Evolutionary conservation across 169 alveolate genomes (phyloP).

Genomic region (Pseudocohnilembus persalinus): DNA sequence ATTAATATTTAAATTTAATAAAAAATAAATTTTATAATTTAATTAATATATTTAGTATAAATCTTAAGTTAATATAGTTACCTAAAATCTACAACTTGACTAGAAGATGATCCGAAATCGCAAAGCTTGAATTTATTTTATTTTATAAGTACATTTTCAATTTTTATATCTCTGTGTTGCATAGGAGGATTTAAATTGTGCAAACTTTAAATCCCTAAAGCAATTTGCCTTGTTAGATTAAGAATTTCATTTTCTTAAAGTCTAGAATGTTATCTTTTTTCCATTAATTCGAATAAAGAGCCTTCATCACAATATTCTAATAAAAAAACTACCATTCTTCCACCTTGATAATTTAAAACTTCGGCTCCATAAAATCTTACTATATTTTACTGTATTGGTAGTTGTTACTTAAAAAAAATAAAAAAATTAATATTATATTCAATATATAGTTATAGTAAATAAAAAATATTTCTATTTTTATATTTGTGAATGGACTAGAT

Average conservation of each 20-base stretch:
- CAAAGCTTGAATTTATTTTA: constrained; percentile 83
- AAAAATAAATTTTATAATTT: too few relatives aligned
- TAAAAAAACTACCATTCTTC: constrained; percentile 56
- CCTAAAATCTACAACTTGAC: constrained; percentile 45
- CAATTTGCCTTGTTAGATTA: constrained; percentile 37
- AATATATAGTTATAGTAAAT: neutral
- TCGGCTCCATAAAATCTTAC: constrained; percentile 53
- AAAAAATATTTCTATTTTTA: too few relatives aligned
- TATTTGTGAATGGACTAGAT: too few relatives aligned
- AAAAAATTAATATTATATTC: too few relatives aligned
- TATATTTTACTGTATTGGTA: constrained; percentile 58
- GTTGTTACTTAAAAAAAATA: constrained; percentile 59
- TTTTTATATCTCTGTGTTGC: constrained; percentile 86
- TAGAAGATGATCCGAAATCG: constrained; percentile 89
- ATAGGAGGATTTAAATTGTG: constrained; percentile 75
- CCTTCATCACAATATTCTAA: constrained; percentile 81
- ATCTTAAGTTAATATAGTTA: too few relatives aligned
- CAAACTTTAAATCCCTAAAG: constrained; percentile 59
- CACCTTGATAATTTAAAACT: constrained; percentile 22
- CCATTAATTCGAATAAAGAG: constrained; percentile 52
- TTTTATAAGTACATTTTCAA: constrained; percentile 77
- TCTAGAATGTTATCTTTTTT: constrained; percentile 46
- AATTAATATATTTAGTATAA: too few relatives aligned
- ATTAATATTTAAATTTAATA: too few relatives aligned
- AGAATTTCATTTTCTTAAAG: constrained; percentile 51